Evolutionary conservation across 2,329 filamentous ascomycete genomes (phyloP), one percentile per base, ranked within the genome.

Genomic region (Neonectria sp.): DNA sequence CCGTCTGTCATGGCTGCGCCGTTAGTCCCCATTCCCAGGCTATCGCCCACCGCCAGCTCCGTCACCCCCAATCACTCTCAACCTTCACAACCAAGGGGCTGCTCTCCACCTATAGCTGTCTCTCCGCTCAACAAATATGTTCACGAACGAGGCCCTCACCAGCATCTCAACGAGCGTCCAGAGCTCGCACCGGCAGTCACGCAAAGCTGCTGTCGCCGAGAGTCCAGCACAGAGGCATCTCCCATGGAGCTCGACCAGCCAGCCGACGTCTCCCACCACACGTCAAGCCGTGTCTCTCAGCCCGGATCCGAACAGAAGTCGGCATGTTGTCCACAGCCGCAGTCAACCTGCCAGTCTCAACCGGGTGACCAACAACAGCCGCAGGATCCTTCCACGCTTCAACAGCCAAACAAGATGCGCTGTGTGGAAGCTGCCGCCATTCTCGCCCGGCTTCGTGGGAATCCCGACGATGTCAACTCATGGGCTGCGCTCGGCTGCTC

Each of bases 361-460:
- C 49, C 35, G 21, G 17, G 29, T 24, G 24, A 12, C n/a, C 27
- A 35, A 37, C 55, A 62, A 6, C 55, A 55, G 9, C 15, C 31
- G 1, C 33, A 55, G 3, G 35, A 51, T 8, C 4, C 33, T 3
- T 21, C 56, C 6, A 8, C 9, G 15, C 57, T 60, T 17, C 63
- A 45, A 2, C 63, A 68, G 17, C 15, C 55, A 11, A 73, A 74
- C 21, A 73, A 73, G 13, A 76, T 75, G 46, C 74, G 69, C 37
- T 76, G 74, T 21, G 71, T 76, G 55, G 74, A 76, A 25, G 74
- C 74, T 21, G 74, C 74, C n/a, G 69, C 64, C 13, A 76, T 83
- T 35, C 81, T 83, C 17, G 80, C 82, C 21, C 79, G 81, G 27
- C 81, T 83, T 68, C 79, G 82, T 24, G 80, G 81, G 1, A 75